Evolutionary conservation across 331 rosid genomes (phyloP).

Genomic region (Ulmus americana): DNA sequence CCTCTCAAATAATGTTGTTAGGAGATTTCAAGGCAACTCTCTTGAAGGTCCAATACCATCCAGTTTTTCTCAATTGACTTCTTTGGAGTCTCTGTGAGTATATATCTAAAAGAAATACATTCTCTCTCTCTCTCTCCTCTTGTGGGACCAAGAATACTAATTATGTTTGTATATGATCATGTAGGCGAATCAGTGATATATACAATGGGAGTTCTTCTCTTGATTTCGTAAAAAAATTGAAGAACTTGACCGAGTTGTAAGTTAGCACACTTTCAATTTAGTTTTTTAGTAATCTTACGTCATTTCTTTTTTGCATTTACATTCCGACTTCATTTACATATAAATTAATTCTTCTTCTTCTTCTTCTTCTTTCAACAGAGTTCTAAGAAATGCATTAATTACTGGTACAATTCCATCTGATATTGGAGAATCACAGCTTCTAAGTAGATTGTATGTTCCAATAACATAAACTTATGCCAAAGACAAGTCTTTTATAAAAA

Average conservation of each 20-base stretch:
- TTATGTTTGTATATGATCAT: constrained; percentile 17
- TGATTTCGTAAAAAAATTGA: constrained; percentile 48
- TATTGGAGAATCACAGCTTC: constrained; percentile 41
- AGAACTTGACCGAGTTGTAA: constrained; percentile 51
- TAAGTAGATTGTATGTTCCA: constrained; percentile 18
- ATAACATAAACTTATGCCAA: background rate
- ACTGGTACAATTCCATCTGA: constrained; percentile 53
- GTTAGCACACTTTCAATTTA: constrained; percentile 12
- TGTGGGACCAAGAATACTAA: background rate
- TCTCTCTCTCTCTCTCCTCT: background rate
- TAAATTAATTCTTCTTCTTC: background rate
- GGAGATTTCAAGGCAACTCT: constrained; percentile 76
- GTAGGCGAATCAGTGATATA: constrained; percentile 63
- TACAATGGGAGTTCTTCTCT: constrained; percentile 66
- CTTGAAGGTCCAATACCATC: constrained; percentile 64
- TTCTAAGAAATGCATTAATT: constrained; percentile 54
- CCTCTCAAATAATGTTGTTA: constrained; percentile 17
- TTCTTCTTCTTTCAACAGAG: constrained; percentile 33
- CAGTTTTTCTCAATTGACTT: constrained; percentile 51
- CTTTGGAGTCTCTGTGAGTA: constrained; percentile 51
- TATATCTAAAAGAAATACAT: background rate
- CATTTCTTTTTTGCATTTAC: background rate
- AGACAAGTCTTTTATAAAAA: background rate
- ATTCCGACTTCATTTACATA: background rate
- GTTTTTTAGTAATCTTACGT: background rate